These are phyloP conservation scores for Colletotrichum caudatum DNA, from an alignment of 2,329 filamentous ascomycete species.

Conservation along the genomic window DNA sequence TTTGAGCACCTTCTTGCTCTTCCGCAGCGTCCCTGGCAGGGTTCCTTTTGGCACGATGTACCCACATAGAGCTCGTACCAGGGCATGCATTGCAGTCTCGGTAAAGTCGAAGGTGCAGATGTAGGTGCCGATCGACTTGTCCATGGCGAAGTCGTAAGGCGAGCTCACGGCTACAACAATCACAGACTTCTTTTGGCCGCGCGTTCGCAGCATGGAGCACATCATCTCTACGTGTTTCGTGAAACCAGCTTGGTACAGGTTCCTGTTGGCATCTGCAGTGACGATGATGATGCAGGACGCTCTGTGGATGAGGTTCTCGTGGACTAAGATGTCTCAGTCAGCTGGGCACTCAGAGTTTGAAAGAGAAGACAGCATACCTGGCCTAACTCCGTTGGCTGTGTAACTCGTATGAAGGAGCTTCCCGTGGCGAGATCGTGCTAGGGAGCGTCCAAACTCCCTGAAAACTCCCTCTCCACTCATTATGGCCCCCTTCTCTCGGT, in stretches of 20 bases:
- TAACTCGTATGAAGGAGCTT: slow-evolving; percentile 95
- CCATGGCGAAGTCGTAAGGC: slow-evolving; percentile 96
- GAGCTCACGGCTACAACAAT: slow-evolving; percentile 95
- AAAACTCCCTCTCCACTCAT: slow-evolving; percentile 97
- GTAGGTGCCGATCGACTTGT: slow-evolving; percentile 90
- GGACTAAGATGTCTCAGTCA: slow-evolving; percentile 64
- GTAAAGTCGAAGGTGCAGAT: slow-evolving; percentile 98
- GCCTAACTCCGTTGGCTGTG: slow-evolving; percentile 90
- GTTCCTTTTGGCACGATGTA: slow-evolving; percentile 72
- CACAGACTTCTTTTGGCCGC: slow-evolving; percentile 86
- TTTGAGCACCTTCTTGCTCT: slow-evolving; percentile 87
- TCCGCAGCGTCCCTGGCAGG: slow-evolving; percentile 80
- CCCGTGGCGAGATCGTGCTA: slow-evolving; percentile 88
- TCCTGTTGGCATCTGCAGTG: slow-evolving; percentile 93
- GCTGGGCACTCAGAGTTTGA: background rate
- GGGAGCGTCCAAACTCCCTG: slow-evolving; percentile 84
- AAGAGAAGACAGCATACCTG: slow-evolving; percentile 58
- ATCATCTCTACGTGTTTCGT: slow-evolving; percentile 97
- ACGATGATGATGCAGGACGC: slow-evolving; percentile 90
- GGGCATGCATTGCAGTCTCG: slow-evolving; percentile 86
- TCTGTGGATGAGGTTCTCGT: slow-evolving; percentile 91
- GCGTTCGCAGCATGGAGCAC: slow-evolving; percentile 83
- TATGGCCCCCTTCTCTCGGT: slow-evolving; percentile 71
- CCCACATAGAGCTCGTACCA: slow-evolving; percentile 87
- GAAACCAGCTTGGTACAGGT: slow-evolving; percentile 93